phyloP scores from a whole-genome alignment of 2,329 filamentous ascomycete species.

The Cordyceps sp. region DNA sequence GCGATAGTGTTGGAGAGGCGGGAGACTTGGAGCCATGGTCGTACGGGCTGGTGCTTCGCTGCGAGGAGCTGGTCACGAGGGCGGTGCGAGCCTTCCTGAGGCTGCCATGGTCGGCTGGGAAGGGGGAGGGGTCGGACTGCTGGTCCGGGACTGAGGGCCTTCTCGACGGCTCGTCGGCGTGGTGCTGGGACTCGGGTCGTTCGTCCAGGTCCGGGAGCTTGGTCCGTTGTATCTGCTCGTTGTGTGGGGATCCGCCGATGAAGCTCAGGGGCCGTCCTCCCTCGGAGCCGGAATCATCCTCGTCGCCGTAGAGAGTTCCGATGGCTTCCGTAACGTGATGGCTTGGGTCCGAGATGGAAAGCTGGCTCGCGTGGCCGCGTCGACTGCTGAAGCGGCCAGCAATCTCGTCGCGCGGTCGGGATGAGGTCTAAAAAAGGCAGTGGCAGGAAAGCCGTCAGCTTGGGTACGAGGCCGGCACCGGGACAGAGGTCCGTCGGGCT shows the following conservation, averaged over 20 bases:
- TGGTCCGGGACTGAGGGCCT: constrained; percentile 29
- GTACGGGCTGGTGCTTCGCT: constrained; percentile 20
- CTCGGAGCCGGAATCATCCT: constrained; percentile 43
- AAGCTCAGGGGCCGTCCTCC: constrained; percentile 57
- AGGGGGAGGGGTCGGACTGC: constrained; percentile 10
- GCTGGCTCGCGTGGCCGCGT: constrained; percentile 39
- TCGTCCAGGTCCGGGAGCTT: constrained; percentile 4
- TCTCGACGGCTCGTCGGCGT: constrained; percentile 20
- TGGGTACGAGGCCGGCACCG: too few relatives aligned
- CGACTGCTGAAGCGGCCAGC: constrained; percentile 39
- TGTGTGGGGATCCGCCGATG: constrained; percentile 37
- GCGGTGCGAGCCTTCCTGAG: constrained; percentile 27
- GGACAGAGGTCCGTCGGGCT: too few relatives aligned
- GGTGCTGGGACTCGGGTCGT: constrained; percentile 12
- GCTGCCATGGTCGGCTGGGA: constrained; percentile 16
- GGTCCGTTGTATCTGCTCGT: constrained; percentile 27
- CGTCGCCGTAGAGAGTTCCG: constrained; percentile 74
- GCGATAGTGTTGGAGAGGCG: constrained; percentile 33
- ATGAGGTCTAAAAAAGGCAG: constrained; percentile 31
- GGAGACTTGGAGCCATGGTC: constrained; percentile 25
- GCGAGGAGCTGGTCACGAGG: constrained; percentile 20
- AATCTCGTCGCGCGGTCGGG: constrained; percentile 36
- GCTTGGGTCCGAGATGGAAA: constrained; percentile 68
- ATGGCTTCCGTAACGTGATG: constrained; percentile 94
- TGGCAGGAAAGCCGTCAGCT: background rate